Evolutionary conservation across 495 filamentous ascomycete species (phyloP).

Genomic region (Neurospora sp.): DNA sequence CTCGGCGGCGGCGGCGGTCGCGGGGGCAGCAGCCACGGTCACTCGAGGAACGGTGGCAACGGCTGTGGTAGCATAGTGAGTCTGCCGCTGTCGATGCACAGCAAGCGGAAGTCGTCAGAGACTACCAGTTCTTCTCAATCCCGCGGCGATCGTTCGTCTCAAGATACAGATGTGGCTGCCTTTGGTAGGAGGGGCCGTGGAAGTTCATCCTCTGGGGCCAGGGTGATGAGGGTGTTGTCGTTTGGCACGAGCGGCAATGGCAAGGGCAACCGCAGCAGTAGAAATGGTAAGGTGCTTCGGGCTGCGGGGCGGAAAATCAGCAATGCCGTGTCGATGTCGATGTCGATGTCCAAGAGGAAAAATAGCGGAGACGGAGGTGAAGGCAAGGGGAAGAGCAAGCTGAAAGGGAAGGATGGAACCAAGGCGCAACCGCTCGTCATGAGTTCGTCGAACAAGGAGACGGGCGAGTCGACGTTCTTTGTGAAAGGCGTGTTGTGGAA

Average conservation of each 20-base stretch:
- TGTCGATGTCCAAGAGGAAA: neutral
- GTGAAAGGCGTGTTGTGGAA: constrained; percentile 1
- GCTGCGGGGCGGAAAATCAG: neutral
- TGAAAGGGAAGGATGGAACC: neutral
- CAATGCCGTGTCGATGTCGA: neutral
- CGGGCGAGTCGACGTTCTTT: constrained; percentile 1
- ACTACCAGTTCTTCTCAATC: neutral
- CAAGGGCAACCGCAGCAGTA: neutral
- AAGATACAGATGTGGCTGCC: neutral
- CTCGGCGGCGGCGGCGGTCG: neutral
- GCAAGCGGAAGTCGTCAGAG: neutral
- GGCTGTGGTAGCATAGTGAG: neutral
- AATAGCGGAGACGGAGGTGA: neutral
- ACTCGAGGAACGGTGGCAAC: neutral
- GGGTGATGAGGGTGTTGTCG: constrained; percentile 12
- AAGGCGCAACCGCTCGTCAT: neutral
- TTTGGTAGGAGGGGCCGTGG: neutral
- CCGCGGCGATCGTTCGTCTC: neutral
- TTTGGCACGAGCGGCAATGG: neutral
- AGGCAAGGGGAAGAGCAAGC: neutral
- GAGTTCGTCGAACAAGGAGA: neutral
- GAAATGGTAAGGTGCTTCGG: neutral
- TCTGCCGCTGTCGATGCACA: neutral
- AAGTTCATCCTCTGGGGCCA: neutral
- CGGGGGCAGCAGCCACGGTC: neutral